Evolutionary conservation across 352 stramenopile genomes (phyloP).

Genomic region (Phytophthora palmivora): DNA sequence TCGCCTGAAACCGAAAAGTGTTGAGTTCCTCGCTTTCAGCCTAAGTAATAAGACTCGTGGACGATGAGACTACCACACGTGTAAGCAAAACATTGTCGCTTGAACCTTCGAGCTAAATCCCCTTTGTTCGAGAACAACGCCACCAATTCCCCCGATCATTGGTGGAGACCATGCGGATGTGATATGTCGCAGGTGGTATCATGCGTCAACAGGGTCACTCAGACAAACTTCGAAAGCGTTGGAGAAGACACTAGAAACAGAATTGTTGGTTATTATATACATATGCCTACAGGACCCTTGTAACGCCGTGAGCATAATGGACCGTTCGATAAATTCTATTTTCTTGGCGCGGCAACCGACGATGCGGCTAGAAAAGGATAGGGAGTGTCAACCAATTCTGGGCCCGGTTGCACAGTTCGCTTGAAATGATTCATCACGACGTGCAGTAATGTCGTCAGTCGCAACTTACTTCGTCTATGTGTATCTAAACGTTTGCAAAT

Average conservation of each 20-base stretch:
- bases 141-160: not conserved
- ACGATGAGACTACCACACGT: not conserved
- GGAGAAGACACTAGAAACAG: not conserved
- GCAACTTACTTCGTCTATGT: not conserved
- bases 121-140: conserved; percentile 4
- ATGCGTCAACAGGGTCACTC: conserved; percentile 13
- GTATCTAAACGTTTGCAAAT: too few species aligned
- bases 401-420: too few species aligned
- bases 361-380: too few species aligned
- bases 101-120: conserved; percentile 10
- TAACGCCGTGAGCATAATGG: too few species aligned
- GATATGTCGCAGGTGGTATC: conserved; percentile 10
- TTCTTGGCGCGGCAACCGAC: too few species aligned
- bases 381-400: too few species aligned
- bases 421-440: not conserved
- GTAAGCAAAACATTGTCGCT: conserved; percentile 1
- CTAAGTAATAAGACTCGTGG: not conserved
- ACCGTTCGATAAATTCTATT: too few species aligned
- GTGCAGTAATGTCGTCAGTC: conserved; percentile 13
- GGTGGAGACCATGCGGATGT: not conserved
- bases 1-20: too few species aligned
- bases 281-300: too few species aligned
- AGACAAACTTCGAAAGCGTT: too few species aligned
- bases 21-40: too few species aligned
- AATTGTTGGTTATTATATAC: not conserved